phyloP scores from a whole-genome alignment of 169 alveolate species.

The Amoebophrya sp. region DNA sequence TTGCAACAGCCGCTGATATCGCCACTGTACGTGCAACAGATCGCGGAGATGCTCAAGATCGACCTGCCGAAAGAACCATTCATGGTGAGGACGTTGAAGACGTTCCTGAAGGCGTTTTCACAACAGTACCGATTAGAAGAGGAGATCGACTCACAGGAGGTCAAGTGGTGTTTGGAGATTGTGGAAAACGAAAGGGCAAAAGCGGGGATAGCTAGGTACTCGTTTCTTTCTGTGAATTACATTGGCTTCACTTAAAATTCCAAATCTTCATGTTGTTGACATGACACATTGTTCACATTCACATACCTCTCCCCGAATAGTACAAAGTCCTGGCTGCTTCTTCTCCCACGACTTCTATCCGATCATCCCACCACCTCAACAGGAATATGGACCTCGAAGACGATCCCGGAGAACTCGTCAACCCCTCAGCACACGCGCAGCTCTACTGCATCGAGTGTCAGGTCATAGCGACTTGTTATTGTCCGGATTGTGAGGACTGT shows the following conservation, averaged over 20 bases:
- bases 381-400: constrained; percentile 30
- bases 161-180: constrained; percentile 46
- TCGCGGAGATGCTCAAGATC: constrained; percentile 14
- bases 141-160: constrained; percentile 53
- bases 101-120: constrained; percentile 49
- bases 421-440: not conserved
- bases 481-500: constrained; percentile 37
- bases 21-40: constrained; percentile 34
- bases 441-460: constrained; percentile 38
- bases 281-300: too few species aligned
- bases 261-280: too few species aligned
- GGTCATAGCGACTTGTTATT: constrained; percentile 20
- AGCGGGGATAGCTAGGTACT: constrained; percentile 21
- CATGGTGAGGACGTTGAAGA: constrained; percentile 51
- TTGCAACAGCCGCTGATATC: constrained; percentile 44
- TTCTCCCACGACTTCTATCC: not conserved
- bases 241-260: not conserved
- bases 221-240: not conserved
- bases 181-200: constrained; percentile 46
- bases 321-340: too few species aligned
- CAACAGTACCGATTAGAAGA: constrained; percentile 48
- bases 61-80: constrained; percentile 38
- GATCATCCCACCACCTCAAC: not conserved
- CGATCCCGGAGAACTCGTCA: constrained; percentile 22
- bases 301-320: too few species aligned